Evolutionary conservation across 2,329 filamentous ascomycete species (phyloP).

Genomic region (Epichloe sp.): DNA sequence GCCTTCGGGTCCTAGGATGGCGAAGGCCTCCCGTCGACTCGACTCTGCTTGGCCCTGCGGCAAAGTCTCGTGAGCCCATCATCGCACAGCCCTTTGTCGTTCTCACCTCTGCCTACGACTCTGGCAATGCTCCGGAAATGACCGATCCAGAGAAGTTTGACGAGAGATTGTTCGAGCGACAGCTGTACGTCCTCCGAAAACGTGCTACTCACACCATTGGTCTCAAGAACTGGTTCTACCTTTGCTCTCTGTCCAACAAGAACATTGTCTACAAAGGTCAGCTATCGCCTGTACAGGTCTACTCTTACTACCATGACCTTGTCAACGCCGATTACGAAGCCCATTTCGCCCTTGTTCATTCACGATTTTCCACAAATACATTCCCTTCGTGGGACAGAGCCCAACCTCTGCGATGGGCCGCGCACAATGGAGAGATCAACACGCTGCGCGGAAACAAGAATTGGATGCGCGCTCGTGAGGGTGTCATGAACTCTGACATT

Average conservation of each 20-base stretch:
- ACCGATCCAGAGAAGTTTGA: constrained; percentile 74
- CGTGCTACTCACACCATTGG: constrained; percentile 89
- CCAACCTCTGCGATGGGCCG: constrained; percentile 89
- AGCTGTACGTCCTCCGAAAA: constrained; percentile 90
- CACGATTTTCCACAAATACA: constrained; percentile 94
- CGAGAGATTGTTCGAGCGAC: constrained; percentile 75
- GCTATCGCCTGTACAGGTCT: constrained; percentile 85
- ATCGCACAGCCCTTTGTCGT: constrained; percentile 96
- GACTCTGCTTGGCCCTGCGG: constrained; percentile 80
- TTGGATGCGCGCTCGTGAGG: constrained; percentile 97
- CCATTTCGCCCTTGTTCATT: constrained; percentile 93
- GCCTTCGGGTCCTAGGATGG: constrained; percentile 87
- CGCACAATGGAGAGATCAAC: constrained; percentile 98
- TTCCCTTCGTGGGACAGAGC: constrained; percentile 98
- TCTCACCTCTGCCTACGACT: constrained; percentile 69
- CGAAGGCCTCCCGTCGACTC: constrained; percentile 91
- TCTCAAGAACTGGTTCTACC: constrained; percentile 96
- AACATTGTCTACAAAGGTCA: constrained; percentile 99
- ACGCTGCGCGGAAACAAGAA: constrained; percentile 97
- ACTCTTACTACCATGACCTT: constrained; percentile 95
- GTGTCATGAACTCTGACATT: constrained; percentile 81
- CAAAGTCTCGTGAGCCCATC: constrained; percentile 83
- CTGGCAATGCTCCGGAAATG: constrained; percentile 62
- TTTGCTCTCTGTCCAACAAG: constrained; percentile 92
- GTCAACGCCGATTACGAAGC: constrained; percentile 95